Base-by-base conservation (phyloP, 176 grass and related monocot species). In the Pontederia paniculata region DNA sequence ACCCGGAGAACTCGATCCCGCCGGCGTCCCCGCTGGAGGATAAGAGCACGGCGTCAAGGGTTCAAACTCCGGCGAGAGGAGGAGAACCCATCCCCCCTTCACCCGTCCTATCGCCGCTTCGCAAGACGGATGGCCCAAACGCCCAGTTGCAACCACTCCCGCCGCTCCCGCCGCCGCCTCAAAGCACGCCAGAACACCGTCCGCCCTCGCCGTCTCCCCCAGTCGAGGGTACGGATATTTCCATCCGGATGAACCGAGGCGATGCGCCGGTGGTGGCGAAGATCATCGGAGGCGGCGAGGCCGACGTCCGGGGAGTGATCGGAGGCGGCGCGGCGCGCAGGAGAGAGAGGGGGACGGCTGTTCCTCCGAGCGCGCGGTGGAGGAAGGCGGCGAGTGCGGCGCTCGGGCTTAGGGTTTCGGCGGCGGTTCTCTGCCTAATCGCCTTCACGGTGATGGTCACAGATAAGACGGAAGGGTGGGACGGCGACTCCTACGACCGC, bases 381-480 rank as follows among this genome's bases (percentile, higher is more conserved):
- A 37, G 59, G 48, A 70, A 80, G 70, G 28, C 83, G 9, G 72
- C 45, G 77, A 84, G 44, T 69, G 64, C 67, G 6, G 84, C 78
- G 67, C 22, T 81, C 63, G 70, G 89, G 74, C 82, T 84, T 78
- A 81, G 80, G 84, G 74, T 82, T 81, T 81, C 75, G 1, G 74
- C 75, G 15, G 55, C 74, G 20, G 72, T 88, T 44, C 80, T 88
- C 48, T 95, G 80, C 46, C 42, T 84, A 46, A 57, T 79, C 55
- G 74, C 89, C 16, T 74, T 88, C 60, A 76, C 89, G 13, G 71
- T 95, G 66, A 74, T 95, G 89, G 72, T 74, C 1, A 42, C 89
- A 9, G 84, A 81, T 47, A 76, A 80, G 15, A 81, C 79, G 7
- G 68, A 72, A 17, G 84, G 84, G 14, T 88, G 84, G 89, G 76